Conservation (phyloP, 768 basidiomycete genomes). For the Trichaptum fuscoviolaceum region DNA sequence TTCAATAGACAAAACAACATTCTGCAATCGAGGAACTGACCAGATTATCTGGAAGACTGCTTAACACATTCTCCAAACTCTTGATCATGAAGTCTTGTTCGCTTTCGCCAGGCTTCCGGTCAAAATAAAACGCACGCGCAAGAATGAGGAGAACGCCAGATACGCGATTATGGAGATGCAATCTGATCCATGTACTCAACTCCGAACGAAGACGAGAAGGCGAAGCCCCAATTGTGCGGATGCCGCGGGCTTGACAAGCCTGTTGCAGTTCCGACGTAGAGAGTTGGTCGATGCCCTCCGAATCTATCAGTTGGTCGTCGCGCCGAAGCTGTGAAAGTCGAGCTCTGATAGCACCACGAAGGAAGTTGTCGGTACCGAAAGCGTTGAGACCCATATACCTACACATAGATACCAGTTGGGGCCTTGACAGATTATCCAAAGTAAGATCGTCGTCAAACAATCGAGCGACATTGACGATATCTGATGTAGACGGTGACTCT, state of each 20-base stretch:
- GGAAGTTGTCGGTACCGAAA: constrained; percentile 97
- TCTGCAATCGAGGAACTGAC: constrained; percentile 39
- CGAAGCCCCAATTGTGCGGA: constrained; percentile 81
- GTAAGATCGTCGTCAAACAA: constrained; percentile 98
- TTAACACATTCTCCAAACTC: constrained; percentile 85
- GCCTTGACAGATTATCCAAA: constrained; percentile 94
- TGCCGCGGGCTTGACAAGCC: constrained; percentile 91
- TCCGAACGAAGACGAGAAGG: constrained; percentile 88
- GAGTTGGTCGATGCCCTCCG: constrained; percentile 86
- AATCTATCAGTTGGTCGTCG: constrained; percentile 89
- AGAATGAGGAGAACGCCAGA: constrained; percentile 92
- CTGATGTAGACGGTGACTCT: constrained; percentile 82
- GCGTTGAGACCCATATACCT: constrained; percentile 98
- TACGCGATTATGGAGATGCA: constrained; percentile 87
- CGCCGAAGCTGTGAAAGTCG: constrained; percentile 77
- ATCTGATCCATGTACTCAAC: constrained; percentile 84
- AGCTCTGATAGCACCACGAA: constrained; percentile 84
- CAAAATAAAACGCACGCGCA: constrained; percentile 94
- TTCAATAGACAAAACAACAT: constrained; percentile 5
- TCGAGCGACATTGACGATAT: constrained; percentile 92
- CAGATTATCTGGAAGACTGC: constrained; percentile 89
- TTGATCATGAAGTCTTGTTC: constrained; percentile 77
- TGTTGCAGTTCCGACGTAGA: constrained; percentile 89
- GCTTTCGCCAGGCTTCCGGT: constrained; percentile 62
- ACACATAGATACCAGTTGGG: constrained; percentile 97